These are phyloP conservation scores for Psilocybe mexicana DNA, from an alignment of 1,284 basidiomycete genomes.

Conservation along the genomic window DNA sequence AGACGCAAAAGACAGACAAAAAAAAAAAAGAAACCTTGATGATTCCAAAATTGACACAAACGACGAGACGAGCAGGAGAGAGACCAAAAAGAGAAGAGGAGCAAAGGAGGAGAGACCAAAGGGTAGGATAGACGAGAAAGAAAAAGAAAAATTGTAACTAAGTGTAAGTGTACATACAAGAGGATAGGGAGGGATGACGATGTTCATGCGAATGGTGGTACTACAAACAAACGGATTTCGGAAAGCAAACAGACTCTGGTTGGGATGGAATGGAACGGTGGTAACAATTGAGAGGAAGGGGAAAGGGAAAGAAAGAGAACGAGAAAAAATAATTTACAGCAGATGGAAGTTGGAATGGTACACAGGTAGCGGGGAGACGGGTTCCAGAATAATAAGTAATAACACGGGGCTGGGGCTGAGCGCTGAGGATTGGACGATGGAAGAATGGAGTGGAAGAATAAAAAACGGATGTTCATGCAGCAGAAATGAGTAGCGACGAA, in stretches of 20 bases:
- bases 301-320: not conserved
- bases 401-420: no score
- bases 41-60: not conserved
- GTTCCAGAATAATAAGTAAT: not conserved
- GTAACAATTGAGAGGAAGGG: not conserved
- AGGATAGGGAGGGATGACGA: not conserved
- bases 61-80: not conserved
- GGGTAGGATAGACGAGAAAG: not conserved
- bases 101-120: not conserved
- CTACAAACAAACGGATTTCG: not conserved
- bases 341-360: not conserved
- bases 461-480: not conserved
- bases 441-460: not conserved
- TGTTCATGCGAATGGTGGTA: not conserved
- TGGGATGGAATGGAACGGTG: no score
- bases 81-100: not conserved
- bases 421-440: not conserved
- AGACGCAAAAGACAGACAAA: not conserved
- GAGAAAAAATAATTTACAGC: not conserved
- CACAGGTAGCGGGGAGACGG: not conserved
- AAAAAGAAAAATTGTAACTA: not conserved
- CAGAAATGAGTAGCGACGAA: not conserved
- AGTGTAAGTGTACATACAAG: not conserved
- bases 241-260: no score
- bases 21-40: not conserved